Evolutionary conservation across 305 asterid genomes (phyloP), one percentile per base, ranked within the genome.

Genomic region (Fraxinus albicans): DNA sequence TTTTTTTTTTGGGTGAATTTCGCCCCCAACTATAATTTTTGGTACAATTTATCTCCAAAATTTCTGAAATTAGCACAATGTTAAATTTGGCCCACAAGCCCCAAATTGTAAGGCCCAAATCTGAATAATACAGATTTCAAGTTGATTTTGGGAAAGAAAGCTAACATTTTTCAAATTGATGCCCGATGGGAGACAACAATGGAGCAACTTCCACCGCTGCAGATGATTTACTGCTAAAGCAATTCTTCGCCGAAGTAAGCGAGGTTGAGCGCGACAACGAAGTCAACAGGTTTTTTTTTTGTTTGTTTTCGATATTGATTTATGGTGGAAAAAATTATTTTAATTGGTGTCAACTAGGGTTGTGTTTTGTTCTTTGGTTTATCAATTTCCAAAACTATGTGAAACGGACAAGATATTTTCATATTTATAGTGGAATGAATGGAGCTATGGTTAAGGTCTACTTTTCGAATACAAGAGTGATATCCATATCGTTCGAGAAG

Each of bases 231-330:
- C 87, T 93, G 19, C 91, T 95, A 77, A 95, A 95, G 88, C 87
- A 90, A 86, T 95, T 95, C 90, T 91, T 89, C 85, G 92, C 97
- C 17, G 98, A 95, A 86, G 97, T 95, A 81, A 88, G 97, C 91
- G 98, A 95, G 89, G 98, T 95, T 82, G 98, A 95, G 90, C 97
- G 98, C 77, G 95, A 94, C 77, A 94, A 93, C 79, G 97, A 94
- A 92, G 98, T 94, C 81, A 82, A 27, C 86, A 93, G 98, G 98
- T 94, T 36, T 76, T 10, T 19, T 8, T 40, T 65, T 27, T 36
- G 27, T 76, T 10, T 19, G 6, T 40, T 63, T 8, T 23, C 19
- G 7, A 44, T 84, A 65, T 77, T 35, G 76, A 77, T 80, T 84
- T 79, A 47, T 50, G 80, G 33, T 84, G 79, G 80, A 50, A 29